These are phyloP conservation scores for Gossypium gossypioides DNA, from an alignment of 441 rosid species.

Conservation along the genomic window DNA sequence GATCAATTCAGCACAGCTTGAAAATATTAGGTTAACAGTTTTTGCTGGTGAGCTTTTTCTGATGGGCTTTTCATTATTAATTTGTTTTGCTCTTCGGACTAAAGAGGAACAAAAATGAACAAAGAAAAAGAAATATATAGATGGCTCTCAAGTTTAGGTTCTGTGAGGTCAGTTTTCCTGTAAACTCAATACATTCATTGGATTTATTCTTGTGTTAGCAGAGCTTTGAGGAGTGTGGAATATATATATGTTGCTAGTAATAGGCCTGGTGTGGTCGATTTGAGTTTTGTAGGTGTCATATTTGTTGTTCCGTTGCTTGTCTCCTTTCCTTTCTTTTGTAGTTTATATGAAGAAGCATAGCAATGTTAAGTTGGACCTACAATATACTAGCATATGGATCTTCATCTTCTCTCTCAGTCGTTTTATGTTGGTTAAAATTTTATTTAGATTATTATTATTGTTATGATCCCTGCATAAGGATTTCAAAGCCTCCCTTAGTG, in stretches of 20 bases:
- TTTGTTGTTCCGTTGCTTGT: background rate
- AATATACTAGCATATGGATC: background rate
- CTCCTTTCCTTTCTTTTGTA: background rate
- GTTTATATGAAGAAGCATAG: constrained; percentile 10
- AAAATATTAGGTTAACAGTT: constrained; percentile 39
- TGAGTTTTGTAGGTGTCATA: constrained; percentile 27
- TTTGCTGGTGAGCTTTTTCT: constrained; percentile 33
- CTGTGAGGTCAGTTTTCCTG: constrained; percentile 34
- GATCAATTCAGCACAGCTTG: constrained; percentile 28
- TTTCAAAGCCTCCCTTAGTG: background rate
- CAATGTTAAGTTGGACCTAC: background rate
- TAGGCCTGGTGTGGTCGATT: constrained; percentile 2
- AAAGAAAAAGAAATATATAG: constrained; percentile 13
- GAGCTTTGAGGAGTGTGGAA: constrained; percentile 27
- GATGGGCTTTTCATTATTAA: constrained; percentile 23
- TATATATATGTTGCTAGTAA: constrained; percentile 17
- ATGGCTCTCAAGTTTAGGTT: constrained; percentile 31
- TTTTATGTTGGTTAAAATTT: background rate
- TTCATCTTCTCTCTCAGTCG: background rate
- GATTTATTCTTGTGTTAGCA: constrained; percentile 52
- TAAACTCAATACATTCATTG: constrained; percentile 44
- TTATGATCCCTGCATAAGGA: background rate
- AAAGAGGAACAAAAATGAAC: background rate
- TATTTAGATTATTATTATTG: background rate
- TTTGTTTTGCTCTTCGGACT: constrained; percentile 7